phyloP scores from a whole-genome alignment of 2,329 filamentous ascomycete genomes.

The Beauveria bassiana region DNA sequence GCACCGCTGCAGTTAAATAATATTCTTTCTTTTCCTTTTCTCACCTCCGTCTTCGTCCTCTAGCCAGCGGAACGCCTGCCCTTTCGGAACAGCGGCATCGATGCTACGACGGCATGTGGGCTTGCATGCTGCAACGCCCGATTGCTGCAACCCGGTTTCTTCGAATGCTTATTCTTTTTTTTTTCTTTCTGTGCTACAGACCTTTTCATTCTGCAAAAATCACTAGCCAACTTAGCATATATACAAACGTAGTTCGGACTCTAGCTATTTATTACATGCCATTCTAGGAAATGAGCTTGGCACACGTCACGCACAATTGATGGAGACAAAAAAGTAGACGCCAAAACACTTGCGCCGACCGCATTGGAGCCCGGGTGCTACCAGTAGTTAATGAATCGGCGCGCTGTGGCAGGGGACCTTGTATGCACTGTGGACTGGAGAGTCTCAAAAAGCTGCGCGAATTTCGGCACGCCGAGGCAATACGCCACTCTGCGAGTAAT shows the following conservation, averaged over 20 bases:
- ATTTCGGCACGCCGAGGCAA: not conserved
- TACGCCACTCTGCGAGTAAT: not conserved
- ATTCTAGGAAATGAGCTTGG: not conserved
- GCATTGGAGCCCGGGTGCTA: too few relatives aligned
- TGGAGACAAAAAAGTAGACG: not conserved
- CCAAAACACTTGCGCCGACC: not conserved
- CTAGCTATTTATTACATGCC: not conserved
- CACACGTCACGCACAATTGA: not conserved
- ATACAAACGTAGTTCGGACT: too few relatives aligned
- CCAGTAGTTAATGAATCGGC: not conserved
- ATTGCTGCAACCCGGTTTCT: not conserved
- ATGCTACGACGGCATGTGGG: not conserved
- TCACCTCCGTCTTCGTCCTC: too few relatives aligned
- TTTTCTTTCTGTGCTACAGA: not conserved
- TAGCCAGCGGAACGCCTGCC: not conserved
- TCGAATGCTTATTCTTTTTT: not conserved
- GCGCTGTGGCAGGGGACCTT: not conserved
- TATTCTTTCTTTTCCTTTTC: too few relatives aligned
- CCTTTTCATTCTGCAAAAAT: not conserved
- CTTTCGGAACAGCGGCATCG: conserved; percentile 8
- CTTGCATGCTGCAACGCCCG: not conserved
- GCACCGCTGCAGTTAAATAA: not conserved
- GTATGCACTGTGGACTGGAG: not conserved
- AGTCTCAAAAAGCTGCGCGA: not conserved
- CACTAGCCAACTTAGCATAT: not conserved